phyloP scores from a whole-genome alignment of 2,329 filamentous ascomycete genomes.

The Paraconiothyrium sp. region DNA sequence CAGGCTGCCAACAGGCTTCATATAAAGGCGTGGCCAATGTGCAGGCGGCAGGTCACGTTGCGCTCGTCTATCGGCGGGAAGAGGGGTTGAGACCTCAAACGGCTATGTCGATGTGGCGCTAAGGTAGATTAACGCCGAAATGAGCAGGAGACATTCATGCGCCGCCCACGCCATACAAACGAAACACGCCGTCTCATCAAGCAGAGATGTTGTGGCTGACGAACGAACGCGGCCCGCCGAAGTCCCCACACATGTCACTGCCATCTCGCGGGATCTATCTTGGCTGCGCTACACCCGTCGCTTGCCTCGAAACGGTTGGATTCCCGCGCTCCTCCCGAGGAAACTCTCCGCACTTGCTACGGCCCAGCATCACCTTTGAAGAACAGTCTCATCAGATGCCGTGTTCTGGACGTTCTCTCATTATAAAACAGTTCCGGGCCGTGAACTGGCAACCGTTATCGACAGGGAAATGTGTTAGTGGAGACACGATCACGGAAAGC shows the following conservation, averaged over 20 bases:
- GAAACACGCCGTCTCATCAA: constrained; percentile 2
- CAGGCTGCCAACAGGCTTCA: constrained; percentile 10
- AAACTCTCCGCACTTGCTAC: constrained; percentile 31
- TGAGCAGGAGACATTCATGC: constrained; percentile 22
- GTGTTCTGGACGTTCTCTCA: not conserved
- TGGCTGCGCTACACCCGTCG: constrained; percentile 13
- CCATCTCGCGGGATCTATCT: constrained; percentile 7
- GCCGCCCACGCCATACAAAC: constrained; percentile 17
- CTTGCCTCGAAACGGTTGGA: constrained; percentile 18
- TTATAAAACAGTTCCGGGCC: not conserved
- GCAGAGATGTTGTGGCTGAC: constrained; percentile 8
- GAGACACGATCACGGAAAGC: not conserved
- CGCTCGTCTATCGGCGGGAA: constrained; percentile 18
- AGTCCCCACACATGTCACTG: constrained; percentile 13
- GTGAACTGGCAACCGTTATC: not conserved
- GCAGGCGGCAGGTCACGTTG: constrained; percentile 12
- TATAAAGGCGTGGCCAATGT: constrained; percentile 18
- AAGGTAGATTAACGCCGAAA: constrained; percentile 27
- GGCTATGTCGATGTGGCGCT: constrained; percentile 21
- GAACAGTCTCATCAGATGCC: not conserved
- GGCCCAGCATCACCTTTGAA: not conserved
- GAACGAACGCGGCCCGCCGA: constrained; percentile 4
- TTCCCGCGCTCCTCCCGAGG: constrained; percentile 15
- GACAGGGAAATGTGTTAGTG: not conserved
- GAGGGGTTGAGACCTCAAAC: constrained; percentile 21